phyloP scores from a whole-genome alignment of 2,329 filamentous ascomycete genomes.

The Aspergillus latus region DNA sequence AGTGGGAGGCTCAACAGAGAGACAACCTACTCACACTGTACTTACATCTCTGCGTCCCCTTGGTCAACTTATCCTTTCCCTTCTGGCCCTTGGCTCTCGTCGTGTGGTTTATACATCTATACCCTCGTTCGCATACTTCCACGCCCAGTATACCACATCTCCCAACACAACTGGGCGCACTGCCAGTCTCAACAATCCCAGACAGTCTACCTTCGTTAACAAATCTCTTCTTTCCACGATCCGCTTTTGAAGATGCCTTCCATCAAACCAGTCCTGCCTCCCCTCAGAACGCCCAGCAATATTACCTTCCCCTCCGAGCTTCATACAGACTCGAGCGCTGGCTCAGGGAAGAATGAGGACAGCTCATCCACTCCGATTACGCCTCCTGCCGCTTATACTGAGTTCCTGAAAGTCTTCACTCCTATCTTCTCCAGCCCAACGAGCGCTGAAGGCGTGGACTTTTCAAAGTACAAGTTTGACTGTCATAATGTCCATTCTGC shows the following conservation, averaged over 20 bases:
- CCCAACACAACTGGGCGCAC: neutral
- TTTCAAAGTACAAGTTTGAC: constrained; percentile 43
- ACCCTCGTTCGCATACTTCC: constrained; percentile 14
- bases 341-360: constrained; percentile 57
- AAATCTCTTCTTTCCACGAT: neutral
- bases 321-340: constrained; percentile 57
- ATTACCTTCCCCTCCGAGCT: constrained; percentile 55
- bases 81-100: neutral
- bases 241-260: constrained; percentile 26
- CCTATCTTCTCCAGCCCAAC: constrained; percentile 64
- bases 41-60: constrained; percentile 2
- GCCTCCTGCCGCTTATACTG: constrained; percentile 83
- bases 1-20: constrained; percentile 13
- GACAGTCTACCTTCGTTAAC: constrained; percentile 4
- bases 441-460: constrained; percentile 56
- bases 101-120: constrained; percentile 5
- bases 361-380: constrained; percentile 80
- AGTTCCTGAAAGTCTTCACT: constrained; percentile 83
- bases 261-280: constrained; percentile 40
- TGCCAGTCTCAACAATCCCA: neutral
- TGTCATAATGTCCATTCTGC: constrained; percentile 32
- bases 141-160: constrained; percentile 5
- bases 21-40: neutral
- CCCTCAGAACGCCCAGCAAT: constrained; percentile 46
- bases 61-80: neutral